Conservation (phyloP, 225 moss, liverwort and hornwort genomes). For the Bryum argenteum region DNA sequence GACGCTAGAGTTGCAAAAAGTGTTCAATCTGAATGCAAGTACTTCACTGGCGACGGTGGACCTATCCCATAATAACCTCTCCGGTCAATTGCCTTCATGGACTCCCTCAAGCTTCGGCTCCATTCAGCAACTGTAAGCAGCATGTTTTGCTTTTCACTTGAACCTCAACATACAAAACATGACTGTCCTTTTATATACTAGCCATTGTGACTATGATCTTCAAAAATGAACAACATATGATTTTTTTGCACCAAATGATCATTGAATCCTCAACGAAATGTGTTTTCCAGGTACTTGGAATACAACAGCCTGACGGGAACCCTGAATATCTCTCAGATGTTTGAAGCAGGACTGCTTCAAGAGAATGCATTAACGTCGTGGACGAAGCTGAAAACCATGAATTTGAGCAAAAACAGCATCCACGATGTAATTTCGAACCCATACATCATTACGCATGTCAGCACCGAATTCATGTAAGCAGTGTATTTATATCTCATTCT, state of each 20-base stretch:
- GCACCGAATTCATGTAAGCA: constrained; percentile 27
- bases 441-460: background rate
- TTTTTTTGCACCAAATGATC: no score
- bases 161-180: no score
- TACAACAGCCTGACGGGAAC: constrained; percentile 21
- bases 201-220: no score
- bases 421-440: background rate
- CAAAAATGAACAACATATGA: no score
- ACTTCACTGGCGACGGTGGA: background rate
- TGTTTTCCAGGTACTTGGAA: constrained; percentile 35
- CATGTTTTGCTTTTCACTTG: no score
- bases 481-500: no score
- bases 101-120: constrained; percentile 3
- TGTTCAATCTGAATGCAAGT: background rate
- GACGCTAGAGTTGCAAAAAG: background rate
- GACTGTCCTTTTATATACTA: no score
- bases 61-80: constrained; percentile 26
- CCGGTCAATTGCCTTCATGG: constrained; percentile 24
- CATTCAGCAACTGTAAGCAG: constrained; percentile 23
- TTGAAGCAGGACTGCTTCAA: background rate
- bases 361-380: background rate
- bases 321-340: constrained; percentile 18
- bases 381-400: constrained; percentile 10
- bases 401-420: constrained; percentile 26
- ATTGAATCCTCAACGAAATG: no score